Evolutionary conservation across 179 eudicot species (phyloP).

Genomic region (Spergularia azorica): DNA sequence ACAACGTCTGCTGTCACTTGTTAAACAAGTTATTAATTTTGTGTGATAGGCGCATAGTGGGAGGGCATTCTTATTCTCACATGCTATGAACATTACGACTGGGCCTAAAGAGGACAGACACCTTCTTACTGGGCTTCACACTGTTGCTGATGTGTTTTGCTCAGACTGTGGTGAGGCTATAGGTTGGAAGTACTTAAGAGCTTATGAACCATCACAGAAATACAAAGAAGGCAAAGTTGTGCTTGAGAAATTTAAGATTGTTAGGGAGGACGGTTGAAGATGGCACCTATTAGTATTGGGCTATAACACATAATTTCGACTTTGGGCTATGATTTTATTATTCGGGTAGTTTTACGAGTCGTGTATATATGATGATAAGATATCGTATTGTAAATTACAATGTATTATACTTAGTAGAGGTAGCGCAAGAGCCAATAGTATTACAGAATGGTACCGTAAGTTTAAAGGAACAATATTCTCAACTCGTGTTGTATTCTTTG

Average conservation of each 20-base stretch:
- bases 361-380: too few species aligned
- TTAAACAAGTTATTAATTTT: neutral
- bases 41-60: slow-evolving; percentile 39
- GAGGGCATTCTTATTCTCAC: slow-evolving; percentile 52
- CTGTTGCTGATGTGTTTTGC: slow-evolving; percentile 50
- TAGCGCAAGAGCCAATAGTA: too few species aligned
- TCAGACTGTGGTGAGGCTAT: slow-evolving; percentile 38
- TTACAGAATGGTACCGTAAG: too few species aligned
- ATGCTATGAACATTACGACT: slow-evolving; percentile 35
- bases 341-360: too few species aligned
- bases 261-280: slow-evolving; percentile 20
- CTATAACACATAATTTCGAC: too few species aligned
- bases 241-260: slow-evolving; percentile 42
- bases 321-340: too few species aligned
- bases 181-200: slow-evolving; percentile 49
- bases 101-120: slow-evolving; percentile 48
- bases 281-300: too few species aligned
- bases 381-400: too few species aligned
- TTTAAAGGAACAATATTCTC: too few species aligned
- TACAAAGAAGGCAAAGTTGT: slow-evolving; percentile 56
- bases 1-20: neutral
- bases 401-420: too few species aligned
- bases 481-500: slow-evolving; percentile 14
- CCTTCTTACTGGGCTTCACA: slow-evolving; percentile 49
- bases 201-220: slow-evolving; percentile 42